These are phyloP conservation scores for Lactarius sanguifluus DNA, from an alignment of 768 basidiomycete genomes.

Conservation along the genomic window DNA sequence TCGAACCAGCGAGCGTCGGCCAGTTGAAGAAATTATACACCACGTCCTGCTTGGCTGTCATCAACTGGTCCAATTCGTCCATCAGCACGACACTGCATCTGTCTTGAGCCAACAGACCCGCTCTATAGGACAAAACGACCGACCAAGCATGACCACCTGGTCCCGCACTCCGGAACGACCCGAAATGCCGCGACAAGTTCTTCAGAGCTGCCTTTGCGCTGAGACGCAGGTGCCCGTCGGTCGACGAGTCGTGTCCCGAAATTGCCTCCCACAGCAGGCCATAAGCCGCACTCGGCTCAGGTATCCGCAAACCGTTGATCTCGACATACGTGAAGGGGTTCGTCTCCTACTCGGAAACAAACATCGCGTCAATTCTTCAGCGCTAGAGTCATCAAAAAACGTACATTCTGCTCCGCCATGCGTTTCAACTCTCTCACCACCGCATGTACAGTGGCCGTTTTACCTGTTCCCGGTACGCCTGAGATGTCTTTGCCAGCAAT, in stretches of 20 bases:
- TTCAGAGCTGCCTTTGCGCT: conserved; percentile 82
- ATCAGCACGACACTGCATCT: conserved; percentile 85
- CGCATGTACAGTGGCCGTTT: conserved; percentile 96
- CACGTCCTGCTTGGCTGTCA: conserved; percentile 95
- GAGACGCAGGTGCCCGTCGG: conserved; percentile 62
- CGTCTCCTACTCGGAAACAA: conserved; percentile 60
- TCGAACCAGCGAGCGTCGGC: conserved; percentile 87
- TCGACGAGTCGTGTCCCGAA: conserved; percentile 69
- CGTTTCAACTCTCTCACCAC: conserved; percentile 86
- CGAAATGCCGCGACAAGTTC: conserved; percentile 76
- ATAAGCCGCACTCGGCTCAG: conserved; percentile 92
- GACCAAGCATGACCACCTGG: conserved; percentile 90
- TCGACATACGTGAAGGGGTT: conserved; percentile 96
- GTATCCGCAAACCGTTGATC: conserved; percentile 93
- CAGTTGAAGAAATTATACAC: conserved; percentile 99
- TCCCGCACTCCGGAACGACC: conserved; percentile 57
- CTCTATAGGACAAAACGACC: conserved; percentile 33
- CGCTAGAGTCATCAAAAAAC: conserved; percentile 31
- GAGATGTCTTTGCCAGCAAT: conserved; percentile 71
- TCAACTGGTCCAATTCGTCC: conserved; percentile 97
- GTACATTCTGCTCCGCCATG: conserved; percentile 78
- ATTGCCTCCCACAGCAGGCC: conserved; percentile 89
- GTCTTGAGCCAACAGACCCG: conserved; percentile 16
- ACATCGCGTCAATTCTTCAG: neutral
- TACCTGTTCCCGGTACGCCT: conserved; percentile 98